Base-by-base conservation (phyloP, 768 basidiomycete genomes). In the Collybiopsis confluens region DNA sequence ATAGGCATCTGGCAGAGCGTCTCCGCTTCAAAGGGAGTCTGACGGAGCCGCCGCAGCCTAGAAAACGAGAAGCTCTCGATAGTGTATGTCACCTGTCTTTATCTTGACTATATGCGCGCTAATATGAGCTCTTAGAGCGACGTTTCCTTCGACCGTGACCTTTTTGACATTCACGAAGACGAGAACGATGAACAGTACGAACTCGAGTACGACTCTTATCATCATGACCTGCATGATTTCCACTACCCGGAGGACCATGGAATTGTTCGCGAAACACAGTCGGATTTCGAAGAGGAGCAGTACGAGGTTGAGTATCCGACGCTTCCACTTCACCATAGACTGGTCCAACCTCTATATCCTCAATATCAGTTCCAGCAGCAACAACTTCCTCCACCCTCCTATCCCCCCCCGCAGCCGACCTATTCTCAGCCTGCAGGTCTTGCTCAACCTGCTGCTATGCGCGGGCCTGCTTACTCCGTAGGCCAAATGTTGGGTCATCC, bases 101-200 rank as follows among this genome's bases (percentile, higher is more conserved):
- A 70, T 71, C 47, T 74, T 47, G 42, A 27, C 10, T 20, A 35
- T 49, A 54, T 26, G 20, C 49, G 21, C 36, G 15, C 35, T 10
- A 23, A 41, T 54, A 33, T 24, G 37, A 2, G 41, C 38, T 57
- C 56, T 36, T 64, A 61, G 21, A 49, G 27, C 27, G 71, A 70
- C 50, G 67, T 67, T 63, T 77, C 76, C 60, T 70, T 76, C 62
- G 70, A 74, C 61, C 59, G 76, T 38, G 80, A 87, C 35, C 70
- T 88, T 54, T 89, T 86, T 63, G 84, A 89, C 62, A 88, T 90
- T 57, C 82, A 87, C 60, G 88, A 89, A 65, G 82, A 84, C 61
- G 81, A 82, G 54, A 79, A 79, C 60, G 82, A 83, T 62, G 70
- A 73, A 53, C 74, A 76, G 45, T 65, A 69, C 42, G 72, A 75